Evolutionary conservation across 192 early-diverging fungal genomes (phyloP).

Genomic region (Rhizophlyctis rosea): DNA sequence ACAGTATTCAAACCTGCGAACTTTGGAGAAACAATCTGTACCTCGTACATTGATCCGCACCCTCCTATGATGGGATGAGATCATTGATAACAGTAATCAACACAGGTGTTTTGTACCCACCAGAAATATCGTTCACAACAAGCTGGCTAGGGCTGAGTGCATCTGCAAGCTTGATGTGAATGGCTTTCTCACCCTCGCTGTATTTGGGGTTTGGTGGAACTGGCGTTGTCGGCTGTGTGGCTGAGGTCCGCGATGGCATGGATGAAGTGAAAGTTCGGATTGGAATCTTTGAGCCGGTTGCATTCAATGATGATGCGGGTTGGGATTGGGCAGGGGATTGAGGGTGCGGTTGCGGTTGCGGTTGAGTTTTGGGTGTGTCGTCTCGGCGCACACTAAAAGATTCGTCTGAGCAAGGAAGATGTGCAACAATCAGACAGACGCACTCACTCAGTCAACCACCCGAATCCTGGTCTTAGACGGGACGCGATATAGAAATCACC

Average conservation of each 20-base stretch:
- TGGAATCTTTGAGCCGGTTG: too few relatives aligned
- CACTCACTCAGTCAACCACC: conserved; percentile 5
- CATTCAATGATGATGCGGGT: too few relatives aligned
- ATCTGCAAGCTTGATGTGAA: conserved; percentile 71
- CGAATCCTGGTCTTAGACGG: neutral
- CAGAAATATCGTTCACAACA: conserved; percentile 78
- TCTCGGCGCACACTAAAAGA: too few relatives aligned
- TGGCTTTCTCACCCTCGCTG: conserved; percentile 65
- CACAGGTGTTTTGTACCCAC: conserved; percentile 32
- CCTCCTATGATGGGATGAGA: conserved; percentile 55
- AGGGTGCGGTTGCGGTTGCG: too few relatives aligned
- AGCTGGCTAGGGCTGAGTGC: conserved; percentile 69
- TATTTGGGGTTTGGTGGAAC: conserved; percentile 17
- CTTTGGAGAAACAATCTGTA: conserved; percentile 73
- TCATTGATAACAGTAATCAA: neutral
- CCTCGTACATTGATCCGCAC: conserved; percentile 97
- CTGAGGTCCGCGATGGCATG: too few relatives aligned
- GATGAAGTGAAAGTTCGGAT: too few relatives aligned
- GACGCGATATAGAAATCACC: conserved; percentile 11
- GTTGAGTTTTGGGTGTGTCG: too few relatives aligned
- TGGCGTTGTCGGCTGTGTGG: conserved; percentile 5
- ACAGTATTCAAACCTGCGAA: conserved; percentile 78
- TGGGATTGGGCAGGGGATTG: too few relatives aligned
- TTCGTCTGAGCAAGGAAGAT: too few relatives aligned
- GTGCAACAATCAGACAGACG: too few relatives aligned